Evolutionary conservation across 2,329 filamentous ascomycete species (phyloP).

Genomic region (Apiospora marii): DNA sequence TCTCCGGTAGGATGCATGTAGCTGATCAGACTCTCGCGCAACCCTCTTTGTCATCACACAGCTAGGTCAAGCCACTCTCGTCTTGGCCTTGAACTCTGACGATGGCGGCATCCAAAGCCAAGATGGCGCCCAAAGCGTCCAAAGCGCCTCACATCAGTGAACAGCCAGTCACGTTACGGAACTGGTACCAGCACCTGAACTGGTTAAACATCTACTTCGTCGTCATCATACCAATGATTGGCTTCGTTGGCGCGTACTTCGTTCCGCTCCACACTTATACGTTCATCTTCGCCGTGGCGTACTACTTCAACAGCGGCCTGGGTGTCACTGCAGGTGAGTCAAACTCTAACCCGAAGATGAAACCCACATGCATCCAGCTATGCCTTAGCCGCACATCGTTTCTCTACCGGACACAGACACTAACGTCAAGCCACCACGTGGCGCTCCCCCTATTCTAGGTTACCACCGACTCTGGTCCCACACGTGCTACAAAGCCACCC

Average conservation of each 20-base stretch:
- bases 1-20: neutral
- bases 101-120: constrained; percentile 16
- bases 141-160: constrained; percentile 89
- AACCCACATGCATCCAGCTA: neutral
- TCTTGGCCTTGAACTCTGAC: constrained; percentile 13
- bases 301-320: constrained; percentile 45
- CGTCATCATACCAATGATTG: constrained; percentile 76
- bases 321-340: constrained; percentile 45
- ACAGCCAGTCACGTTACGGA: constrained; percentile 77
- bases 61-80: neutral
- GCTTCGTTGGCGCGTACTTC: constrained; percentile 79
- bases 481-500: constrained; percentile 53
- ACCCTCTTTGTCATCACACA: neutral
- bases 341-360: neutral
- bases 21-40: neutral
- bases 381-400: neutral
- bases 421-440: constrained; percentile 15
- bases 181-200: constrained; percentile 94
- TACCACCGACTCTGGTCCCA: constrained; percentile 52
- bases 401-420: neutral
- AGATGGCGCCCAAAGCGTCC: neutral
- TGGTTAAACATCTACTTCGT: constrained; percentile 90
- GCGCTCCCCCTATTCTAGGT: constrained; percentile 29
- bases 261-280: constrained; percentile 61
- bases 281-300: constrained; percentile 52